Conservation (phyloP, 768 basidiomycete species). For the Lactarius sp. region DNA sequence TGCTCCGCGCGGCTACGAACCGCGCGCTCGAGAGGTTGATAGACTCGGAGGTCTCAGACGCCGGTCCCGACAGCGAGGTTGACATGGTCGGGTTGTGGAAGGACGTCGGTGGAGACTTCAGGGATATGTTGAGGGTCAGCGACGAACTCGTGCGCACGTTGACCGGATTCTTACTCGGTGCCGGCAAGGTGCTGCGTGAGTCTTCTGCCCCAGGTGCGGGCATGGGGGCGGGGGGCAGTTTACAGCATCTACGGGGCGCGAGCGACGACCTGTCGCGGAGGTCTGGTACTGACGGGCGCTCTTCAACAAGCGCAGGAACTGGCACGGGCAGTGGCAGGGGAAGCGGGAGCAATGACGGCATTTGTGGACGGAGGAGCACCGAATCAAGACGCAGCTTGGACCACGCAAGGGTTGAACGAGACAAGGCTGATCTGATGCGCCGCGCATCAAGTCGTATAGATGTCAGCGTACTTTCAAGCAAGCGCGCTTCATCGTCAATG, state of each 20-base stretch:
- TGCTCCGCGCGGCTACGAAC: slow-evolving; percentile 52
- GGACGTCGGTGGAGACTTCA: slow-evolving; percentile 61
- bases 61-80: slow-evolving; percentile 30
- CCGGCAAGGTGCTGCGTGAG: slow-evolving; percentile 66
- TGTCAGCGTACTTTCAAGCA: slow-evolving; percentile 17
- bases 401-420: slow-evolving; percentile 27
- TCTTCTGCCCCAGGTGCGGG: slow-evolving; percentile 30
- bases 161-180: slow-evolving; percentile 71
- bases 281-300: slow-evolving; percentile 33
- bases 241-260: slow-evolving; percentile 45
- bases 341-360: slow-evolving; percentile 51
- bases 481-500: slow-evolving; percentile 27
- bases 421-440: slow-evolving; percentile 28
- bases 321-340: slow-evolving; percentile 33
- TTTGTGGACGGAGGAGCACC: slow-evolving; percentile 40
- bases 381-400: slow-evolving; percentile 48
- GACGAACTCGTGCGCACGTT: slow-evolving; percentile 76
- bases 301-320: slow-evolving; percentile 24
- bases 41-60: slow-evolving; percentile 63
- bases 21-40: slow-evolving; percentile 70
- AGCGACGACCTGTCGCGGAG: slow-evolving; percentile 46
- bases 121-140: slow-evolving; percentile 64
- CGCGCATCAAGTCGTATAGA: slow-evolving; percentile 30
- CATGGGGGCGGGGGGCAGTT: slow-evolving; percentile 28
- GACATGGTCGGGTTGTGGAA: slow-evolving; percentile 60